Percentiles rank a stretch among this genome's conserved stretches.
phyloP scores from a whole-genome alignment of 2,329 filamentous ascomycete genomes.

The Monosporascus cannonballus region DNA sequence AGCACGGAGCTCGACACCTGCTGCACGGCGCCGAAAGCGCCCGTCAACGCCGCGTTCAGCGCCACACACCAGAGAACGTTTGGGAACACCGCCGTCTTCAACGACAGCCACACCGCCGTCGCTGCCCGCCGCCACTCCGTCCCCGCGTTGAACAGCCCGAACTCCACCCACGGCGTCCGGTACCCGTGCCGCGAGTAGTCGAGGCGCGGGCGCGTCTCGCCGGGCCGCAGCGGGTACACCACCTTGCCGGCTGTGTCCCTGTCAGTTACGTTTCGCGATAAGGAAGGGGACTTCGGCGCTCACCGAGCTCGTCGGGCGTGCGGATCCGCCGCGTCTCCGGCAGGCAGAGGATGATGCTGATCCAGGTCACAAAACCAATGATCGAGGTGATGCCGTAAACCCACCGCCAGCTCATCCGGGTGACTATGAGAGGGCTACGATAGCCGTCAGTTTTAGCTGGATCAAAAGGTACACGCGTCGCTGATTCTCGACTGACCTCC shows the following conservation, averaged over 20 bases:
- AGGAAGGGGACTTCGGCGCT: neutral
- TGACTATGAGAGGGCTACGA: slow-evolving; percentile 21
- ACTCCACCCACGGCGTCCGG: slow-evolving; percentile 24
- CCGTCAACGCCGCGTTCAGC: slow-evolving; percentile 23
- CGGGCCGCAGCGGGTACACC: slow-evolving; percentile 18
- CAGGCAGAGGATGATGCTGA: slow-evolving; percentile 25
- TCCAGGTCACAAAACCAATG: slow-evolving; percentile 26
- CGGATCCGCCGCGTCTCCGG: slow-evolving; percentile 30
- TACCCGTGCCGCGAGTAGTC: slow-evolving; percentile 20
- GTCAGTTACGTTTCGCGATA: neutral
- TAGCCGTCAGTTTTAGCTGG: neutral
- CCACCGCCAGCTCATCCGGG: slow-evolving; percentile 27
- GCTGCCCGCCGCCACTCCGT: slow-evolving; percentile 21
- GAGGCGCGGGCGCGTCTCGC: slow-evolving; percentile 20
- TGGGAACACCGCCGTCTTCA: slow-evolving; percentile 28
- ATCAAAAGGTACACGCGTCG: no score
- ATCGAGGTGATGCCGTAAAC: slow-evolving; percentile 29
- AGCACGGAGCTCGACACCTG: slow-evolving; percentile 20
- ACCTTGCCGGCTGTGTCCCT: slow-evolving; percentile 10
- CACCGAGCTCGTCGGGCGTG: slow-evolving; percentile 24
- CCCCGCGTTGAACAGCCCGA: slow-evolving; percentile 25
- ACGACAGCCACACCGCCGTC: slow-evolving; percentile 19
- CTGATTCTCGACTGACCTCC: slow-evolving; percentile 5
- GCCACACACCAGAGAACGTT: slow-evolving; percentile 27
- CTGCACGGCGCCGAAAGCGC: slow-evolving; percentile 19